These are phyloP conservation scores for Pseudogymnoascus sp. DNA, from an alignment of 2,329 filamentous ascomycete species.

Conservation along the genomic window DNA sequence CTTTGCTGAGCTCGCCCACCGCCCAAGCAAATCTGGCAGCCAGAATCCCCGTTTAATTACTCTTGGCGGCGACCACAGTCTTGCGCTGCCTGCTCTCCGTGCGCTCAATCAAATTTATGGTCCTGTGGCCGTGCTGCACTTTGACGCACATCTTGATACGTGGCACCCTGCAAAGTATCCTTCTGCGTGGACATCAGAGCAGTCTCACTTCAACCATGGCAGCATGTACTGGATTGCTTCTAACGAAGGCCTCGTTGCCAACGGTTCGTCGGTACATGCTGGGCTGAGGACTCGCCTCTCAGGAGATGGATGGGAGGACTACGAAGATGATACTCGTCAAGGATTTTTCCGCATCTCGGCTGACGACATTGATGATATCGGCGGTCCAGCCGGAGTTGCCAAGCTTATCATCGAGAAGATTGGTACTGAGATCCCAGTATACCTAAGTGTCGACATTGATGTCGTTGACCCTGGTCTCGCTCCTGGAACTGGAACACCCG, in stretches of 20 bases:
- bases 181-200: constrained; percentile 61
- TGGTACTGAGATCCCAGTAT: constrained; percentile 68
- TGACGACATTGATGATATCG: constrained; percentile 81
- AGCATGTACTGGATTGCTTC: constrained; percentile 88
- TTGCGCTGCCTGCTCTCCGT: constrained; percentile 61
- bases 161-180: constrained; percentile 57
- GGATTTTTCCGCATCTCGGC: constrained; percentile 74
- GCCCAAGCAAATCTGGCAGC: constrained; percentile 14
- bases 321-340: constrained; percentile 64
- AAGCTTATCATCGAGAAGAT: constrained; percentile 62
- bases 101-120: constrained; percentile 56
- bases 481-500: constrained; percentile 79
- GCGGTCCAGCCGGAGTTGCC: constrained; percentile 58
- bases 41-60: constrained; percentile 51
- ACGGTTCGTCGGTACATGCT: constrained; percentile 69
- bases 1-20: constrained; percentile 56
- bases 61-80: constrained; percentile 65
- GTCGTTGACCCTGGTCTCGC: constrained; percentile 63
- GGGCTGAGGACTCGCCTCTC: constrained; percentile 71
- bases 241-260: constrained; percentile 69
- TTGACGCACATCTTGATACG: constrained; percentile 46
- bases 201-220: constrained; percentile 76
- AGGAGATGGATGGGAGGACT: constrained; percentile 55
- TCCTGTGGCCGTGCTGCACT: constrained; percentile 63
- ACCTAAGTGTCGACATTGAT: constrained; percentile 74